Base-by-base conservation (phyloP, 2,329 filamentous ascomycete species). In the Hymenoscyphus fructigenus region DNA sequence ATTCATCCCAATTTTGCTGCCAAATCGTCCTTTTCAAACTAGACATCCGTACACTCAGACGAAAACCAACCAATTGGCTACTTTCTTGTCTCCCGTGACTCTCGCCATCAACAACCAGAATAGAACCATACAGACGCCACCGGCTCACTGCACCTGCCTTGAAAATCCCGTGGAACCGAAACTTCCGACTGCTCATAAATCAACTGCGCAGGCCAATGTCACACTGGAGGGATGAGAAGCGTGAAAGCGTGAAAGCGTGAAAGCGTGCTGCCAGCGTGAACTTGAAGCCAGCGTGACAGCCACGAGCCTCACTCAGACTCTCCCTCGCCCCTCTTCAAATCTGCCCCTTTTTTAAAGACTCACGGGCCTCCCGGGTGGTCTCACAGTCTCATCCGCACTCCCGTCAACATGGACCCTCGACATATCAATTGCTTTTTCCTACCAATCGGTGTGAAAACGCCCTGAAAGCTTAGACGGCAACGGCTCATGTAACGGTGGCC, bases 181-280 rank as follows among this genome's bases (percentile, higher is more conserved):
- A 50, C 44, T 50, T 50, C 44, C 44, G 20, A 50, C n/a, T 50
- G 44, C 44, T 50, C 44, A 50, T n/a, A 50, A 50, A 50, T 50
- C 20, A 10, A 50, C 17, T 26, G 20, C 10, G 5, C 6, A 50
- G n/a, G 44, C 44, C 44, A 20, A 50, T 14, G 44, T 50, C 17
- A 15, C 20, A 50, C 44, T 32, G 29, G 9, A 32, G 29, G 3
- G 17, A 15, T 15, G 44, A 20, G 17, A 50, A 23, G 44, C n/a
- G 20, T 50, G 44, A 23, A 50, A 50, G 44, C 44, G 44, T 50
- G 44, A n/a, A 50, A 23, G 44, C n/a, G 20, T 50, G 44, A 23
- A 50, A 50, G 44, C 44, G 44, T 50, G 44, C 10, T 50, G 44
- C 44, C 44, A 26, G 20, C 44, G 44, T 50, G 44, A 50, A 50